Base-by-base conservation (phyloP, 495 filamentous ascomycete genomes). In the Aspergillus ostianus region DNA sequence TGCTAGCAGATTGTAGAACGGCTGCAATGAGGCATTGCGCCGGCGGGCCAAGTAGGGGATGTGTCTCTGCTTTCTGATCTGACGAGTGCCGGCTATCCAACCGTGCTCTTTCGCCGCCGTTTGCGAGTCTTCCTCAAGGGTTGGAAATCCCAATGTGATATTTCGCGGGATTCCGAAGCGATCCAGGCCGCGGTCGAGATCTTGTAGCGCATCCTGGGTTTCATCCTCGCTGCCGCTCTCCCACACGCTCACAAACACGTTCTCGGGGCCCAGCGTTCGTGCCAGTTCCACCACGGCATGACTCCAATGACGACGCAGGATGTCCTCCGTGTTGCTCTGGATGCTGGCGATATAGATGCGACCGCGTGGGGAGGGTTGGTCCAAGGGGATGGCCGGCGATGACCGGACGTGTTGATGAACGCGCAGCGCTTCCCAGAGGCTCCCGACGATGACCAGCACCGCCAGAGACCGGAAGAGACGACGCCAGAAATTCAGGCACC, bases 221-320 rank as follows among this genome's bases (percentile, higher is more conserved):
- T 85, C 72, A 69, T 92, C 90, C 75, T 81, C 86, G 66, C 87
- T 89, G 7, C 88, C 89, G 56, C 83, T 87, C 64, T 92, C 90
- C 61, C 84, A 83, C 19, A 91, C 78, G 44, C 83, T 86, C 49
- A 93, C 80, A 64, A 83, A 91, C 13, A 90, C 78, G 64, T 92
- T 91, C 19, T 80, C 76, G 0, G 82, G 62, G 0, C 89, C 89
- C 1, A 90, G 72, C n/a, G 78, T 63, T 27, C 74, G 64, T n/a
- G 82, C 77, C 44, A 92, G 75, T 1, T 81, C 73, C 2, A 88
- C 23, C 7, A 91, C 71, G 2, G 82, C 84, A 30, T 85, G 87
- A 71, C 90, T 91, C 84, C 88, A 52, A 17, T 52, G n/a, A n/a
- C 27, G 21, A 15, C 50, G 50, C 9, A 52, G 9, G 0, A 32